Evolutionary conservation across 2,329 filamentous ascomycete genomes (phyloP), one percentile per base, ranked within the genome.

Genomic region (Colletotrichum sp.): DNA sequence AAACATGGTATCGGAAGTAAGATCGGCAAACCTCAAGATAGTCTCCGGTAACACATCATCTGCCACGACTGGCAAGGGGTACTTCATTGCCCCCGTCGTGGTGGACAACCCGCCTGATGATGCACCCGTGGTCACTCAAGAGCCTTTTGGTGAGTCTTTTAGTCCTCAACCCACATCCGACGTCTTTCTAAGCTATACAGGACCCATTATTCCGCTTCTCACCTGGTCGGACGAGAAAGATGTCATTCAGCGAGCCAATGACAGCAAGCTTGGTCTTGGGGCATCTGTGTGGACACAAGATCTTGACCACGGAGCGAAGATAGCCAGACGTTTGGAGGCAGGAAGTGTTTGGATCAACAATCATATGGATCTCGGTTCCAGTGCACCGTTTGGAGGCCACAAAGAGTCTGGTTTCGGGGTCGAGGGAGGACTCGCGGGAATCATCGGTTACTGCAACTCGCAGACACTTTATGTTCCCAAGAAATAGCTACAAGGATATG

Each of bases 331-430:
- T 13, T 0, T 52, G 44, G 44, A 52, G 44, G 44, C 44, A 52
- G 44, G 44, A 21, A 52, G 44, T 52, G 44, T 52, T 21, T 52
- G 44, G 44, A 13, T 52, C 44, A 52, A 52, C n/a, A 52, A 52
- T 13, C 44, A 52, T 52, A 52, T 52, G 44, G 44, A 52, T 52
- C n/a, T 52, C 12, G 44, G 44, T 13, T 52, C 44, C 44, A 52
- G n/a, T 52, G 44, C 44, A 13, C 44, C 44, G 6, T 52, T 52
- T 21, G 44, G 44, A 21, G 44, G 44, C 12, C 44, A 52, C 10
- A 52, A 52, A 21, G 44, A 52, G 44, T 52, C 44, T 3, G 44
- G 44, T 13, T 52, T 52, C n/a, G 44, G 44, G 10, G 44, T 52
- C n/a, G 44, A 52, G 44, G 44, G 44, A 7, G 44, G 44, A 52